Evolutionary conservation across 768 basidiomycete genomes (phyloP), one percentile per base, ranked within the genome.

Genomic region (Lanmaoa rubissima): DNA sequence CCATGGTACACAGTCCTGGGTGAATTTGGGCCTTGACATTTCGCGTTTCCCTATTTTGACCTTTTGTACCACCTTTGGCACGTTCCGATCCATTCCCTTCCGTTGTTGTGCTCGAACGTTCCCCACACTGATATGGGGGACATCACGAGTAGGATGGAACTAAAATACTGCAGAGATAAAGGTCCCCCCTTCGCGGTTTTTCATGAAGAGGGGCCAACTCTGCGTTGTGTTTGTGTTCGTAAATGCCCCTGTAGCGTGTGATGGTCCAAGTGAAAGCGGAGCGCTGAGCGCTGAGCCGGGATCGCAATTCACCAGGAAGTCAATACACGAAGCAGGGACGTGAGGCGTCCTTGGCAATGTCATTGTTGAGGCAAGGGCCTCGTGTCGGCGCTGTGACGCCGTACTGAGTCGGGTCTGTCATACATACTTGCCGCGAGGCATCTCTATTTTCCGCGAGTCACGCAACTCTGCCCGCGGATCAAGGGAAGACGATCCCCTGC

Each of bases 391-490:
- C 28, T 28, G 28, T 28, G 28, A 28, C 28, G 6, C 28, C 28
- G 28, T 28, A 28, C 28, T 28, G 21, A 24, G 21, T 24, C 28
- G 28, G 28, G 28, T 28, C 28, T 28, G 28, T 28, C 28, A 6
- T 28, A 4, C 28, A 28, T 24, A 24, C 21, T 6, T 28, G 28
- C 28, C 28, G 28, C 16, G 13, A 31, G 6, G 16, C 14, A 26
- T 12, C 16, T 11, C 26, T n/a, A 32, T 21, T 6, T 19, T 19
- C n/a, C 11, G 40, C 40, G 19, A 19, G 21, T 32, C 49, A 41
- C 17, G 19, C 41, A 12, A 46, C 28, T 38, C 28, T 28, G 41
- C 47, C 53, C 47, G 60, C 53, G 60, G 59, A 61, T 61, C 59
- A 46, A 42, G 13, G 3, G 31, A 32, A 31, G 49, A 47, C 40